Evolutionary conservation across 805 yeast species (phyloP).

Genomic region (Candida silvatica): DNA sequence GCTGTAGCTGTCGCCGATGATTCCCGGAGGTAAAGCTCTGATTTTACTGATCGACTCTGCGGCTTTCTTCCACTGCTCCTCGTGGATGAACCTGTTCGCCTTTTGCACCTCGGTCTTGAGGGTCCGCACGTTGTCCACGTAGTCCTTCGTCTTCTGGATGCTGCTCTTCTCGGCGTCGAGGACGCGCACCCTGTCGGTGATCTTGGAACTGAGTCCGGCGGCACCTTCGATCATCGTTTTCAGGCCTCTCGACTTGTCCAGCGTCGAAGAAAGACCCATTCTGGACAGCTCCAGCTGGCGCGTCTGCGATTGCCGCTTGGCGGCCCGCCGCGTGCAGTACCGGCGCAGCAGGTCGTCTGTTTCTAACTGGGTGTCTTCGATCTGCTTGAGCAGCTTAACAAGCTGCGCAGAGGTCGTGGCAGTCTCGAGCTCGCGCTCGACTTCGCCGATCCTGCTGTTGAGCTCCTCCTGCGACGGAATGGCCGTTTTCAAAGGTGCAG

Average conservation of each 20-base stretch:
- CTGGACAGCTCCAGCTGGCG: slow-evolving; percentile 49
- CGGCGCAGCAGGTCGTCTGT: slow-evolving; percentile 16
- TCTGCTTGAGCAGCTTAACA: slow-evolving; percentile 12
- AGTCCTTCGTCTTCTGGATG: slow-evolving; percentile 51
- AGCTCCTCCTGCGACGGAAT: neutral
- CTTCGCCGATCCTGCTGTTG: slow-evolving; percentile 2
- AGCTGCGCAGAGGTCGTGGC: slow-evolving; percentile 18
- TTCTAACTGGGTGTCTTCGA: slow-evolving; percentile 17
- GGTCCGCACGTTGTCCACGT: slow-evolving; percentile 57
- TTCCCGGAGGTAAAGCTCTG: slow-evolving; percentile 41
- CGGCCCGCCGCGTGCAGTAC: slow-evolving; percentile 23
- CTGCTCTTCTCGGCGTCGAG: slow-evolving; percentile 64
- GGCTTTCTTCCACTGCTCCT: slow-evolving; percentile 67
- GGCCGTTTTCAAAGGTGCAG: no score
- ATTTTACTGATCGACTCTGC: slow-evolving; percentile 57
- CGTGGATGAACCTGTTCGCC: slow-evolving; percentile 60
- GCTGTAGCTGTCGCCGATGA: slow-evolving; percentile 61
- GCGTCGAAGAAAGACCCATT: slow-evolving; percentile 55
- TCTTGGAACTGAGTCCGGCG: slow-evolving; percentile 52
- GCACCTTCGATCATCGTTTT: slow-evolving; percentile 49
- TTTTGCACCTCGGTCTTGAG: slow-evolving; percentile 58
- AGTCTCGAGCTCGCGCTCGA: slow-evolving; percentile 15
- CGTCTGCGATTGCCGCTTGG: slow-evolving; percentile 27
- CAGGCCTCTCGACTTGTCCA: slow-evolving; percentile 48
- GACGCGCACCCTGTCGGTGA: slow-evolving; percentile 61